phyloP scores from a whole-genome alignment of 2,329 filamentous ascomycete species.

The Thelonectria blattea region DNA sequence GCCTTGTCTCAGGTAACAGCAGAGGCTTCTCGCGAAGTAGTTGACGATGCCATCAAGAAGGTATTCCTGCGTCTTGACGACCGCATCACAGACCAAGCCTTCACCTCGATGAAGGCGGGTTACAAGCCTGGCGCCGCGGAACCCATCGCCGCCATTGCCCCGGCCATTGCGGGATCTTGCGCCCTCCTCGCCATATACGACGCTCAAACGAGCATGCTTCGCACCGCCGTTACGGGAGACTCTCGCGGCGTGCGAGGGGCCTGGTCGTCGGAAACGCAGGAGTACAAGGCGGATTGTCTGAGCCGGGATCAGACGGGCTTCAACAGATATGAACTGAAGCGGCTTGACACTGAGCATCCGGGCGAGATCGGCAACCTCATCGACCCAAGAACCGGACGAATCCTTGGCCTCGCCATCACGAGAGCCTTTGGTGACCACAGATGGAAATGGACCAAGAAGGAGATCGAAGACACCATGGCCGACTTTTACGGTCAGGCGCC shows the following conservation, averaged over 20 bases:
- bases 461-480: conserved; percentile 44
- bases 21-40: conserved; percentile 50
- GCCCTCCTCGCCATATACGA: conserved; percentile 70
- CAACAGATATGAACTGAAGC: conserved; percentile 62
- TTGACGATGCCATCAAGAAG: conserved; percentile 62
- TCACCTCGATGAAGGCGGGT: conserved; percentile 39
- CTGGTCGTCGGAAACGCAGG: conserved; percentile 46
- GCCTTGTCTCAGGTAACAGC: conserved; percentile 41
- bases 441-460: conserved; percentile 68
- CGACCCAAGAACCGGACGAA: conserved; percentile 56
- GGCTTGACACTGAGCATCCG: conserved; percentile 65
- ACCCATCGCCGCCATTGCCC: conserved; percentile 42
- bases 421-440: conserved; percentile 72
- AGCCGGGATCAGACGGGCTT: conserved; percentile 71
- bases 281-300: conserved; percentile 60
- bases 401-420: conserved; percentile 67
- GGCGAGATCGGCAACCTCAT: conserved; percentile 63
- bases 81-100: conserved; percentile 54
- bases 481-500: conserved; percentile 56
- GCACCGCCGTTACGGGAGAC: conserved; percentile 71
- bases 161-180: conserved; percentile 61
- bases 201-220: conserved; percentile 55
- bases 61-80: conserved; percentile 64
- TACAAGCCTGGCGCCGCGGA: conserved; percentile 38
- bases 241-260: conserved; percentile 68